These are phyloP conservation scores for Colletotrichum chrysophilum DNA, from an alignment of 2,329 filamentous ascomycete species.

Conservation along the genomic window DNA sequence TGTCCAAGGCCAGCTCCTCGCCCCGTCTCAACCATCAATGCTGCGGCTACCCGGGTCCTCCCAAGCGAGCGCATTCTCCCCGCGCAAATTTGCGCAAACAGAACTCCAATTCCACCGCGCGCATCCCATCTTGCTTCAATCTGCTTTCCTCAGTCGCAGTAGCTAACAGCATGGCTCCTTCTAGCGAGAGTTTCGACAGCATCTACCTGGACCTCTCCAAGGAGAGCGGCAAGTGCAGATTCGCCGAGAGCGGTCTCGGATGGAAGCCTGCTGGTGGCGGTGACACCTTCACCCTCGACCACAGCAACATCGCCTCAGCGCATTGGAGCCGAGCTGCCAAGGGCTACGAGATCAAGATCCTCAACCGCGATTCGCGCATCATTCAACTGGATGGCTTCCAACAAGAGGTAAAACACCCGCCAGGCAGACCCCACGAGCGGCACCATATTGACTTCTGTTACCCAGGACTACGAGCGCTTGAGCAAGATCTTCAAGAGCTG, in stretches of 20 bases:
- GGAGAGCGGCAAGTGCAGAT: conserved; percentile 89
- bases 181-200: conserved; percentile 91
- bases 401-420: conserved; percentile 65
- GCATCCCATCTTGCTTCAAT: not conserved
- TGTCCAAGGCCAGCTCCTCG: not conserved
- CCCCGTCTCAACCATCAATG: not conserved
- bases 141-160: not conserved
- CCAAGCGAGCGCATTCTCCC: not conserved
- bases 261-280: conserved; percentile 91
- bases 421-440: conserved; percentile 1
- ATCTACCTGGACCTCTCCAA: conserved; percentile 97
- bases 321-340: conserved; percentile 95
- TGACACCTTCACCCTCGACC: conserved; percentile 92
- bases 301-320: conserved; percentile 81
- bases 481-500: conserved; percentile 96
- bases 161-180: conserved; percentile 9
- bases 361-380: conserved; percentile 82
- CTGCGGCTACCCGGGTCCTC: not conserved
- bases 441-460: not conserved
- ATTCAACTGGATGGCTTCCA: conserved; percentile 96
- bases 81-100: conserved; percentile 32
- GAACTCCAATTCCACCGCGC: conserved; percentile 10
- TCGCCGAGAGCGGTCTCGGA: conserved; percentile 91
- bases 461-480: conserved; percentile 86
- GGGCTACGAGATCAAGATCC: conserved; percentile 92